phyloP scores from a whole-genome alignment of 2,329 filamentous ascomycete genomes.

The Lachnum nothofagi region DNA sequence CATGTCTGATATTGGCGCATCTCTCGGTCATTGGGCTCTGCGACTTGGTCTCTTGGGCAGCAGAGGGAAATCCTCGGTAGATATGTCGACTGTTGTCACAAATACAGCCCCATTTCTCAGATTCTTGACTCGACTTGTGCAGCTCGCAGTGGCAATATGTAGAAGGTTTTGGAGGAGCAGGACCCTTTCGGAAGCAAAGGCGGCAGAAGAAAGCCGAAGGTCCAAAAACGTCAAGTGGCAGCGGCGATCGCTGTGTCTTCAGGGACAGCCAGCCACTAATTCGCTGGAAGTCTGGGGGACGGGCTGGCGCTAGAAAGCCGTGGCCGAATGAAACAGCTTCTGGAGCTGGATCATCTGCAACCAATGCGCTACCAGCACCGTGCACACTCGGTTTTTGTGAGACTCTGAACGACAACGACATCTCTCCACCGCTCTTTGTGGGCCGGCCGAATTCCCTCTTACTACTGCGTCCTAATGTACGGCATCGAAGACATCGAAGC shows the following conservation, averaged over 20 bases:
- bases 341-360: no score
- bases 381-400: no score
- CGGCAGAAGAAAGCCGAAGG: background rate
- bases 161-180: background rate
- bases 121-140: background rate
- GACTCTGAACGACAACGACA: no score
- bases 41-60: background rate
- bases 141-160: background rate
- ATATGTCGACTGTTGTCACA: no score
- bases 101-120: no score
- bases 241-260: constrained; percentile 21
- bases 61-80: no score
- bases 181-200: background rate
- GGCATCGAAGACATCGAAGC: background rate
- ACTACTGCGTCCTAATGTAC: no score
- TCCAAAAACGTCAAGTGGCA: constrained; percentile 3
- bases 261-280: constrained; percentile 20
- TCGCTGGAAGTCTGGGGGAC: constrained; percentile 16
- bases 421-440: no score
- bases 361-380: no score
- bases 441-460: no score
- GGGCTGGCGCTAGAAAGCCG: background rate
- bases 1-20: background rate
- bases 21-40: background rate
- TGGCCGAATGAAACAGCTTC: background rate